These are phyloP conservation scores for Aspergillus carbonarius DNA, from an alignment of 2,329 filamentous ascomycete genomes.

Conservation along the genomic window DNA sequence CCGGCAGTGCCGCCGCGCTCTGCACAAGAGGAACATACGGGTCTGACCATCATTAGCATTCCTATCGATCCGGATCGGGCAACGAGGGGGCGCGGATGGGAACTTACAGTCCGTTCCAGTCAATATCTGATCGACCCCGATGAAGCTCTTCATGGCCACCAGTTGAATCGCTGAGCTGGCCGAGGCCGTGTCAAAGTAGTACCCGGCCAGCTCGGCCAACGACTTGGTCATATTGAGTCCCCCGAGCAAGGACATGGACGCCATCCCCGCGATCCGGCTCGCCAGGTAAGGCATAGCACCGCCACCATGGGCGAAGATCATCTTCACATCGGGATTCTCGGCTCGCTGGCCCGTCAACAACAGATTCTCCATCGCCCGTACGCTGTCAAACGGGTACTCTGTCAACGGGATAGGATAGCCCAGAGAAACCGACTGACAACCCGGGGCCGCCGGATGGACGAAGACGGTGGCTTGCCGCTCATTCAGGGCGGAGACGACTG, in stretches of 20 bases:
- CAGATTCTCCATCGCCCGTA: conserved; percentile 24
- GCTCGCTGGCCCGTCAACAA: conserved; percentile 20
- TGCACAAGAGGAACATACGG: conserved; percentile 20
- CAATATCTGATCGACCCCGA: conserved; percentile 18
- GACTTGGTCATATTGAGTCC: conserved; percentile 15
- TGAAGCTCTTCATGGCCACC: conserved; percentile 25
- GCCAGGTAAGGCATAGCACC: conserved; percentile 25
- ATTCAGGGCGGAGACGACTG: background rate
- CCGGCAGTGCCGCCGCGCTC: conserved; percentile 5
- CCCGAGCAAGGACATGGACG: conserved; percentile 18
- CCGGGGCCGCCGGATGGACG: conserved; percentile 1
- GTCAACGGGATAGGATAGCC: conserved; percentile 20
- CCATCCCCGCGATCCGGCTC: conserved; percentile 20
- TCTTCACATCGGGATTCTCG: conserved; percentile 19
- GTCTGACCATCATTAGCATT: no score
- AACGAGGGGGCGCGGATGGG: no score
- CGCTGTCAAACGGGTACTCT: conserved; percentile 29
- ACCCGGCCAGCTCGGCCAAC: conserved; percentile 22
- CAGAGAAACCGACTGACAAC: conserved; percentile 1
- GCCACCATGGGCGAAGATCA: conserved; percentile 27
- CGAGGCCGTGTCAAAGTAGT: conserved; percentile 19
- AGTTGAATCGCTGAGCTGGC: conserved; percentile 25
- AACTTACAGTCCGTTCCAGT: conserved; percentile 29
- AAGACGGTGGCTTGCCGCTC: background rate
- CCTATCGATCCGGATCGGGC: no score